Conservation (phyloP, 1,284 basidiomycete species). For the Sanghuangporus weigelae region DNA sequence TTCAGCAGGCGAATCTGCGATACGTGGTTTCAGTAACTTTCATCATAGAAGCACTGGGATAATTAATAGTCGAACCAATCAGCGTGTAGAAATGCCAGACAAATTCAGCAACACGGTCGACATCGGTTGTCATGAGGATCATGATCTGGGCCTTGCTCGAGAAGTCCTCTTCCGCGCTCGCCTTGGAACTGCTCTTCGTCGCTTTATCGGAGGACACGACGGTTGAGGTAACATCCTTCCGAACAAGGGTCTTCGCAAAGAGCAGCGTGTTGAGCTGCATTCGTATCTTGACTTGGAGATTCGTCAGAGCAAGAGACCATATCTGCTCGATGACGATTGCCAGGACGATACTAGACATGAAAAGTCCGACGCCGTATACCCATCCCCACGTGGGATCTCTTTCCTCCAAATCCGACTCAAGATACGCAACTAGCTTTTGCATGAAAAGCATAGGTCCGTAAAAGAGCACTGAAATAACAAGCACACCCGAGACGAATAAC, state of each 20-base stretch:
- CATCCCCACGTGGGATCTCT: slow-evolving; percentile 21
- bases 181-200: slow-evolving; percentile 25
- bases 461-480: slow-evolving; percentile 36
- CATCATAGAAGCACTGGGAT: neutral
- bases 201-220: slow-evolving; percentile 26
- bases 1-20: slow-evolving; percentile 79
- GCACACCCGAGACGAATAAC: slow-evolving; percentile 32
- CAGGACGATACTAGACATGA: slow-evolving; percentile 35
- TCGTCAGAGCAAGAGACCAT: slow-evolving; percentile 70
- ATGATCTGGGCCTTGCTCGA: slow-evolving; percentile 88
- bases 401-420: slow-evolving; percentile 28
- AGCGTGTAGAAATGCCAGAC: slow-evolving; percentile 72
- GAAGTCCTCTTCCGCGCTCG: slow-evolving; percentile 51
- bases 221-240: slow-evolving; percentile 77
- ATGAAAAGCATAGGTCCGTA: slow-evolving; percentile 45
- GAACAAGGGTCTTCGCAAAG: slow-evolving; percentile 84
- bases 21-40: neutral
- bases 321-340: slow-evolving; percentile 41
- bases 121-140: slow-evolving; percentile 85
- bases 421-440: slow-evolving; percentile 36
- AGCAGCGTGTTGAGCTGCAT: slow-evolving; percentile 83
- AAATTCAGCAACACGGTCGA: slow-evolving; percentile 84
- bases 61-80: slow-evolving; percentile 37
- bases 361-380: slow-evolving; percentile 32
- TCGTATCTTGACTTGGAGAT: slow-evolving; percentile 67